Percentiles rank a stretch among this genome's conserved stretches.
Conservation (phyloP, 257 asterid species). For the Cruciata laevipes region DNA sequence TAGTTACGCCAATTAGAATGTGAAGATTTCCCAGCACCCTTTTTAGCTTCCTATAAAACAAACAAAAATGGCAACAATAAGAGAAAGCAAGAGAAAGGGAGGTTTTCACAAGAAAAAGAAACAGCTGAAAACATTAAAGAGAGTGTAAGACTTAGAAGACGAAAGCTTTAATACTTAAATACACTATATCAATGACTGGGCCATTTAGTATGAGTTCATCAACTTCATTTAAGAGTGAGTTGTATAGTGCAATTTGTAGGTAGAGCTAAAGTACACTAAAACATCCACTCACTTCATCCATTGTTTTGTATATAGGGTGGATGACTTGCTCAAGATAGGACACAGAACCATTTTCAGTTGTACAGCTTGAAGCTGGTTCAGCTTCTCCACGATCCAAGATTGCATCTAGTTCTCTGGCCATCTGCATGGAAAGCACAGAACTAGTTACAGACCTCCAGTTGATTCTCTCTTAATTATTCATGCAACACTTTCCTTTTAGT, state of each 20-base stretch:
- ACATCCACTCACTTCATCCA: conserved; percentile 45
- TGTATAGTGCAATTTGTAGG: neutral
- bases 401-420: conserved; percentile 91
- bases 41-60: conserved; percentile 60
- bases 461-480: neutral
- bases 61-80: conserved; percentile 7
- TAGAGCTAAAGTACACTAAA: neutral
- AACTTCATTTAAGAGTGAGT: neutral
- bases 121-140: neutral
- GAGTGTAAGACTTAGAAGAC: neutral
- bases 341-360: conserved; percentile 42
- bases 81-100: neutral
- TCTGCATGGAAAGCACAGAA: conserved; percentile 36
- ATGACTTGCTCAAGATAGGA: conserved; percentile 71
- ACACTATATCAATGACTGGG: neutral
- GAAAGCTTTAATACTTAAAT: neutral
- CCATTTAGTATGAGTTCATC: neutral
- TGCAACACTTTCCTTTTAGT: neutral
- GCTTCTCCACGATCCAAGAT: conserved; percentile 82
- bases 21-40: conserved; percentile 82
- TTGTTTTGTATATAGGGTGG: conserved; percentile 51
- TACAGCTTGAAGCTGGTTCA: conserved; percentile 53
- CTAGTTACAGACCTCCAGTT: neutral
- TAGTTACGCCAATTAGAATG: conserved; percentile 96
- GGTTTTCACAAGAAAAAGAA: neutral